Evolutionary conservation across 225 moss, liverwort and hornwort species (phyloP).

Genomic region (Sphagnum tenellum): DNA sequence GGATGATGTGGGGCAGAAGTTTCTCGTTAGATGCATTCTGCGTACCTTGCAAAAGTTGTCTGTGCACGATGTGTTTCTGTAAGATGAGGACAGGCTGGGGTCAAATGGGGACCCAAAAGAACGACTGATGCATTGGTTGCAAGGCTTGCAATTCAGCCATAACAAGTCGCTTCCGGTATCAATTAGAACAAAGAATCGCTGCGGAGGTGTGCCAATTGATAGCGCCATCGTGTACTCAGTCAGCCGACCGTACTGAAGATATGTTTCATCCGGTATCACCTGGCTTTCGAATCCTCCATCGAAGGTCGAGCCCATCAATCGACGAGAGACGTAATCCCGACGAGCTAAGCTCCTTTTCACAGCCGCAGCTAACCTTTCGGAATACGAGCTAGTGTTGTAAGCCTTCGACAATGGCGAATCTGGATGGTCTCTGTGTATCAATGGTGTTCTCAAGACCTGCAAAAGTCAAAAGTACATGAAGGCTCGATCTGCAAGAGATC

Average conservation of each 20-base stretch:
- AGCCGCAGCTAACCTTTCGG: not conserved
- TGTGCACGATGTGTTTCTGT: constrained; percentile 15
- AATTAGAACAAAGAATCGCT: constrained; percentile 2
- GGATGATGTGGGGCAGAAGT: no score
- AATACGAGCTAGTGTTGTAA: no score
- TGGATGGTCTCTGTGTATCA: not conserved
- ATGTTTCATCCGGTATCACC: not conserved
- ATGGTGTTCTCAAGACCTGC: not conserved
- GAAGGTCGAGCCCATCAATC: not conserved
- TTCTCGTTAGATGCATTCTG: constrained; percentile 4
- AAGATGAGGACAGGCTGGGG: constrained; percentile 20
- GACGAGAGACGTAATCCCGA: not conserved
- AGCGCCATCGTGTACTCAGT: constrained; percentile 14
- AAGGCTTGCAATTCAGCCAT: constrained; percentile 48
- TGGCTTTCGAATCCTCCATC: no score
- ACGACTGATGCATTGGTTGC: constrained; percentile 18
- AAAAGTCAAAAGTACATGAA: not conserved
- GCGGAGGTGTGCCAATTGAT: constrained; percentile 15
- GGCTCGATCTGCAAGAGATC: no score
- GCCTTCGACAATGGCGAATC: not conserved
- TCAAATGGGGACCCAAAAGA: constrained; percentile 16
- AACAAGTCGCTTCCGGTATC: constrained; percentile 44
- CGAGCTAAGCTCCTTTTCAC: not conserved
- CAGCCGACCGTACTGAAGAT: no score
- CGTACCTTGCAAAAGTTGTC: constrained; percentile 11